A percentile compares a stretch with the other conserved stretches of the same genome.
phyloP scores from a whole-genome alignment of 2,329 filamentous ascomycete species.

The Aspergillus pseudotamarii region DNA sequence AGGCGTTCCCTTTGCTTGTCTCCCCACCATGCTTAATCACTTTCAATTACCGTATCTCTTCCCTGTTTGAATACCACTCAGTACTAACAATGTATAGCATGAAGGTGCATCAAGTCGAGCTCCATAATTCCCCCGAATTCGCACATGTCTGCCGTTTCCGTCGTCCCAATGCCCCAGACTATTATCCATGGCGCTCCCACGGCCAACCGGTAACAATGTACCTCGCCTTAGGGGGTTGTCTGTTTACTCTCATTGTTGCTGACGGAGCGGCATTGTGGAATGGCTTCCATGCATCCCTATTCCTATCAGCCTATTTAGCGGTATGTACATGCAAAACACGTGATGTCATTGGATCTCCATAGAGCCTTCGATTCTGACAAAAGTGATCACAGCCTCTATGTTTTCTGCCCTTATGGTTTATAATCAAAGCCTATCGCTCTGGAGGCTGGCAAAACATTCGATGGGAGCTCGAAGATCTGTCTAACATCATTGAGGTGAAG shows the following conservation, averaged over 20 bases:
- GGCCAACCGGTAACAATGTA: slow-evolving; percentile 43
- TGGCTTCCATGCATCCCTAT: slow-evolving; percentile 36
- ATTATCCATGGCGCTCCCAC: slow-evolving; percentile 46
- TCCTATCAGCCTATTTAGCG: slow-evolving; percentile 44
- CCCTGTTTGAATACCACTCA: too few species aligned
- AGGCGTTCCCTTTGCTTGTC: too few species aligned
- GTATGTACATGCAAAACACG: slow-evolving; percentile 28
- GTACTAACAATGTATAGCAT: background rate
- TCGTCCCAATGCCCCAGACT: slow-evolving; percentile 16
- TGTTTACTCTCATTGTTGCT: slow-evolving; percentile 38
- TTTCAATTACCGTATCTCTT: too few species aligned
- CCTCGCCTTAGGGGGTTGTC: slow-evolving; percentile 37
- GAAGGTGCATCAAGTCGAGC: slow-evolving; percentile 9
- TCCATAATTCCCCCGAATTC: slow-evolving; percentile 13
- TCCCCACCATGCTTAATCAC: too few species aligned
- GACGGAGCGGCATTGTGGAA: slow-evolving; percentile 43
- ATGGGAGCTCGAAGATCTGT: slow-evolving; percentile 37
- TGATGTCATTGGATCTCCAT: background rate
- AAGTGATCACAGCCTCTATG: slow-evolving; percentile 28
- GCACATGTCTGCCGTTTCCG: slow-evolving; percentile 16
- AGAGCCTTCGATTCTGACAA: background rate
- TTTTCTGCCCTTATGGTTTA: slow-evolving; percentile 33
- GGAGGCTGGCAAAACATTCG: slow-evolving; percentile 22
- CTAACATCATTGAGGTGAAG: slow-evolving; percentile 28
- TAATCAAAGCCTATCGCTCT: slow-evolving; percentile 25